Conservation (phyloP, 495 filamentous ascomycete genomes). For the Achaetomiella virescens region DNA sequence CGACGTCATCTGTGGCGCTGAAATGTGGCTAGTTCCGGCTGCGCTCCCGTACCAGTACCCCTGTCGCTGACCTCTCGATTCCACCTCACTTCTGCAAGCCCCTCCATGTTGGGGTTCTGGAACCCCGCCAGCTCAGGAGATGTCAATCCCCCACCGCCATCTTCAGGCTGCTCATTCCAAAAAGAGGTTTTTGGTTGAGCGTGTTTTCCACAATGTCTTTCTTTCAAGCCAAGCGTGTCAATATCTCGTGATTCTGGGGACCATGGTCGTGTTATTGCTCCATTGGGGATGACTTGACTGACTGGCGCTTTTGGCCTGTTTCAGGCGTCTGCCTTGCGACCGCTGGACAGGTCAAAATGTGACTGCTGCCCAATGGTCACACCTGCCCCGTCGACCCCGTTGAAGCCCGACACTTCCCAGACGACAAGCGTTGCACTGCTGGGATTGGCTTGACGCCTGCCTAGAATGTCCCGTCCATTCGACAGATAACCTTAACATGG, state of each 20-base stretch:
- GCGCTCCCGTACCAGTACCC: neutral
- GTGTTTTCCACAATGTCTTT: neutral
- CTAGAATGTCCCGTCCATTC: neutral
- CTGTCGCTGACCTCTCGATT: neutral
- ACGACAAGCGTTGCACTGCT: neutral
- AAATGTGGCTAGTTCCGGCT: constrained; percentile 28
- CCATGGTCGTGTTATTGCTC: constrained; percentile 24
- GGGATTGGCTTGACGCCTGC: neutral
- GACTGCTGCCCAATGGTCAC: constrained; percentile 30
- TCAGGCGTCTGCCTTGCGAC: constrained; percentile 25
- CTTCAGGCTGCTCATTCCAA: neutral
- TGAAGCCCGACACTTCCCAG: neutral
- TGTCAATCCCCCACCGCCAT: neutral
- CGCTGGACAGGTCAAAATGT: constrained; percentile 26
- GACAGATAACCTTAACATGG: too few species aligned
- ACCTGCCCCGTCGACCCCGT: neutral
- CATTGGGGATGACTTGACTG: constrained; percentile 21
- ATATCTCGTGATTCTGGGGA: too few species aligned
- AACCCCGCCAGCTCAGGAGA: neutral
- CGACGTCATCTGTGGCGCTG: constrained; percentile 39
- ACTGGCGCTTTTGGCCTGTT: constrained; percentile 28
- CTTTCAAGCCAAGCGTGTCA: too few species aligned
- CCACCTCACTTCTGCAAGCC: constrained; percentile 10
- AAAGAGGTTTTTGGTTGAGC: too few species aligned
- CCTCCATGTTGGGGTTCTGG: neutral